Percentiles rank a stretch among this genome's conserved stretches.
Evolutionary conservation across 2,329 filamentous ascomycete species (phyloP).

Genomic region (Microdochium paspali): DNA sequence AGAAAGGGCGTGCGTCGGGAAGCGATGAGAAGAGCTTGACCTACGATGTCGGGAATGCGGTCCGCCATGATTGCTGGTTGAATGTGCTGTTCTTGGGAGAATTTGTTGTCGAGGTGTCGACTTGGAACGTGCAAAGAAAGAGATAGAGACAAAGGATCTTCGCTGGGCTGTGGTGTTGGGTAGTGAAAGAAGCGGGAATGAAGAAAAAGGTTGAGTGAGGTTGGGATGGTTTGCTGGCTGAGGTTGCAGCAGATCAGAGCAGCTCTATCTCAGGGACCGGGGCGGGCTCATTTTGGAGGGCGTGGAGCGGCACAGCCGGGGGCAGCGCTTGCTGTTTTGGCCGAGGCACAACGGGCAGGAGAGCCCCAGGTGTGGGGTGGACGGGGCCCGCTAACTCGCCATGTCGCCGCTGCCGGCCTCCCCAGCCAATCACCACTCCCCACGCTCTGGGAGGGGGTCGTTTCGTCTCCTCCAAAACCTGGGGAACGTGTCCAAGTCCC

Average conservation of each 20-base stretch:
- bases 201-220: too few relatives aligned
- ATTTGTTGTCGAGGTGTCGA: not conserved
- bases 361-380: not conserved
- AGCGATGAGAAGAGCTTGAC: conserved; percentile 5
- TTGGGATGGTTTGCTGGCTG: too few relatives aligned
- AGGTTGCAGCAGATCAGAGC: too few relatives aligned
- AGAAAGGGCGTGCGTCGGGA: not conserved
- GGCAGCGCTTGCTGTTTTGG: not conserved
- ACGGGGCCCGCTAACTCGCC: not conserved
- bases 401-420: not conserved
- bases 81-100: not conserved
- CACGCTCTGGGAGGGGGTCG: not conserved
- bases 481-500: too few relatives aligned
- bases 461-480: not conserved
- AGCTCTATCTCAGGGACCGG: not conserved
- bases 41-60: conserved; percentile 36
- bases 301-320: not conserved
- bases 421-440: not conserved
- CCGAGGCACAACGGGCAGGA: not conserved
- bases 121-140: not conserved
- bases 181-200: too few relatives aligned
- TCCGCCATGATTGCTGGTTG: conserved; percentile 26
- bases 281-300: not conserved
- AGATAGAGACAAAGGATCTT: not conserved
- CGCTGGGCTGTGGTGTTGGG: not conserved